Conservation (phyloP, 2,329 filamentous ascomycete genomes). For the Fusarium sp. region DNA sequence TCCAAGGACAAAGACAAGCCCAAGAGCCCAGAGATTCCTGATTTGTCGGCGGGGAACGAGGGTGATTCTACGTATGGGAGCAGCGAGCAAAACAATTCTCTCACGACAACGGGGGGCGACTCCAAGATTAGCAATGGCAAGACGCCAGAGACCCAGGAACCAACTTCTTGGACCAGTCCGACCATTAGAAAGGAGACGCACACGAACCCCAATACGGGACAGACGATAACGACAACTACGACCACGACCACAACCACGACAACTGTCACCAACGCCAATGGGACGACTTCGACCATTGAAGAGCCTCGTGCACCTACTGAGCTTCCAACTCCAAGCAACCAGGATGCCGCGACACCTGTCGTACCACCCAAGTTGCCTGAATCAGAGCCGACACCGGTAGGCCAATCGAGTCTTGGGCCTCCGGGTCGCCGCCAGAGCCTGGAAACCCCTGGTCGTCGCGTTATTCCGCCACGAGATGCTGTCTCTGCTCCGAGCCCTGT, state of each 20-base stretch:
- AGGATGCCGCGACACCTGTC: conserved; percentile 18
- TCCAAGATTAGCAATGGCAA: conserved; percentile 21
- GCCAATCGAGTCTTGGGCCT: conserved; percentile 13
- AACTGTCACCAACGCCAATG: conserved; percentile 43
- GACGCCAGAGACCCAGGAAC: conserved; percentile 15
- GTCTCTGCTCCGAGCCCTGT: conserved; percentile 20
- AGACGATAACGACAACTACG: conserved; percentile 44
- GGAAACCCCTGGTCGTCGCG: conserved; percentile 43
- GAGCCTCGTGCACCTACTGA: conserved; percentile 36
- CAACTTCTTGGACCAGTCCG: conserved; percentile 16
- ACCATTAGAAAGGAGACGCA: conserved; percentile 35
- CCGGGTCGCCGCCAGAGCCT: conserved; percentile 41
- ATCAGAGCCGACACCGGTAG: conserved; percentile 6
- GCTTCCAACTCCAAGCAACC: conserved; percentile 37
- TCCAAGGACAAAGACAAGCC: conserved; percentile 44
- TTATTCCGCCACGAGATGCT: conserved; percentile 42
- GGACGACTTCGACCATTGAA: conserved; percentile 40
- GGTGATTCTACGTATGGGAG: conserved; percentile 45
- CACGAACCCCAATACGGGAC: conserved; percentile 44
- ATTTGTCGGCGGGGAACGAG: conserved; percentile 12
- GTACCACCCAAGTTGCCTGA: neutral
- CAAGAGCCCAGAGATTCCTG: conserved; percentile 26
- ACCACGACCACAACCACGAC: conserved; percentile 51
- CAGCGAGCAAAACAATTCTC: conserved; percentile 44
- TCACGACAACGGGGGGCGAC: conserved; percentile 42